Percentiles rank a stretch among this genome's conserved stretches.
These are phyloP conservation scores for Dillenia suffruticosa DNA, from an alignment of 164 flowering plant genomes.

Conservation along the genomic window DNA sequence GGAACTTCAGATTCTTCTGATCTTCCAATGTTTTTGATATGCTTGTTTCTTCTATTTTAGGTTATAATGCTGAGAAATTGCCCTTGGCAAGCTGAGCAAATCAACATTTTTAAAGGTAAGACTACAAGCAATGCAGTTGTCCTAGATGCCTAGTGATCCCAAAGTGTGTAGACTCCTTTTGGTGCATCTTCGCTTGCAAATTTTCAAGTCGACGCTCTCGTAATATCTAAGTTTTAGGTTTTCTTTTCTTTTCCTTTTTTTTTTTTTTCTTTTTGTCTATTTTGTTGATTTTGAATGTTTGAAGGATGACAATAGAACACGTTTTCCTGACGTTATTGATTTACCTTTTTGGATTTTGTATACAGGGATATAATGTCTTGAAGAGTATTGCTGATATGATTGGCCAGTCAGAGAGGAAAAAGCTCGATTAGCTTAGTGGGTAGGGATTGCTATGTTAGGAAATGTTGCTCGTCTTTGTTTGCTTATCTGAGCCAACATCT, in stretches of 20 bases:
- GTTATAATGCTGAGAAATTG: slow-evolving; percentile 90
- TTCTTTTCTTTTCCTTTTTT: too few species aligned
- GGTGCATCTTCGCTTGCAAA: too few species aligned
- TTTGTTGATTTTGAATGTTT: background rate
- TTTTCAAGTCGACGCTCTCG: too few species aligned
- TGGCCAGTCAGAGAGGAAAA: slow-evolving; percentile 41
- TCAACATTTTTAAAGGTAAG: slow-evolving; percentile 81
- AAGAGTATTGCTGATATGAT: slow-evolving; percentile 78
- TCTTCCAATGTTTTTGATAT: background rate
- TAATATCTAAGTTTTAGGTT: too few species aligned
- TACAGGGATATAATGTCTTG: slow-evolving; percentile 83
- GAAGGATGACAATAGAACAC: too few species aligned
- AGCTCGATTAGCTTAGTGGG: slow-evolving; percentile 84
- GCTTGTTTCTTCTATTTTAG: slow-evolving; percentile 26
- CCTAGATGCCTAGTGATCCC: too few species aligned
- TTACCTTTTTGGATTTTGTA: background rate
- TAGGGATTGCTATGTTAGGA: slow-evolving; percentile 20
- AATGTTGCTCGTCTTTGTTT: too few species aligned
- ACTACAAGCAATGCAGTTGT: too few species aligned
- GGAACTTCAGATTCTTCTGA: background rate
- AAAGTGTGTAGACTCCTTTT: too few species aligned
- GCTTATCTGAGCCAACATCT: too few species aligned
- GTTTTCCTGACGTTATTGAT: background rate
- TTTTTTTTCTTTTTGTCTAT: background rate
- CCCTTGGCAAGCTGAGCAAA: slow-evolving; percentile 97